Base-by-base conservation (phyloP, 345 rosid species). In the Acer campestre region DNA sequence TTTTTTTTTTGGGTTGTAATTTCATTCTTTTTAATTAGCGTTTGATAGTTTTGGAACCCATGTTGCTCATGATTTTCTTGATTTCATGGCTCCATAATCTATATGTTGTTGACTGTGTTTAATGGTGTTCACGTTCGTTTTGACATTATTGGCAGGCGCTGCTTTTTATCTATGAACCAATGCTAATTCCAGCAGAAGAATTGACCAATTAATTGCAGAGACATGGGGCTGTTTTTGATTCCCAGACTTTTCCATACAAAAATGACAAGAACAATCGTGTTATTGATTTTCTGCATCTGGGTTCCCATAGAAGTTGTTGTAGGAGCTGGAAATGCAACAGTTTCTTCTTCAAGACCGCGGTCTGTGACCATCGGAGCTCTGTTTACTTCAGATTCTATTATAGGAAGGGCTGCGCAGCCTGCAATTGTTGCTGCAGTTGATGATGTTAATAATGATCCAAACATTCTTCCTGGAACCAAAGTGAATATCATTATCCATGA, bases 341-440 rank as follows among this genome's bases (percentile, higher is more conserved):
- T 48, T 76, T 76, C 88, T 61, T 82, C 88, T 23, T 77, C 88
- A 62, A 82, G 81, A 74, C 95, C 85, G 6, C 83, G 81, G 49
- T 76, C 75, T 77, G 84, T 92, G 38, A 90, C 73, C 23, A 84
- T 95, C n/a, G 98, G 97, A 75, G 88, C 90, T 85, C 70, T 95
- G 38, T 88, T 91, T 80, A 95, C 98, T 38, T 74, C 62, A 65
- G 76, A 91, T 83, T 95, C 97, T 22, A 88, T 87, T 62, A 93
- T 93, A 55, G 97, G 98, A 51, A 86, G 86, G 83, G 97, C 99
- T 12, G 93, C 88, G 9, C 74, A 46, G 68, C 92, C 86, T 0
- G 95, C 95, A 58, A 64, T 93, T 78, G 56, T 42, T 70, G 93
- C 89, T 58, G 98, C 98, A 7, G 79, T 93, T 53, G 87, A 81